Evolutionary conservation across 768 basidiomycete genomes (phyloP).

Genomic region (Mrakia gelida): DNA sequence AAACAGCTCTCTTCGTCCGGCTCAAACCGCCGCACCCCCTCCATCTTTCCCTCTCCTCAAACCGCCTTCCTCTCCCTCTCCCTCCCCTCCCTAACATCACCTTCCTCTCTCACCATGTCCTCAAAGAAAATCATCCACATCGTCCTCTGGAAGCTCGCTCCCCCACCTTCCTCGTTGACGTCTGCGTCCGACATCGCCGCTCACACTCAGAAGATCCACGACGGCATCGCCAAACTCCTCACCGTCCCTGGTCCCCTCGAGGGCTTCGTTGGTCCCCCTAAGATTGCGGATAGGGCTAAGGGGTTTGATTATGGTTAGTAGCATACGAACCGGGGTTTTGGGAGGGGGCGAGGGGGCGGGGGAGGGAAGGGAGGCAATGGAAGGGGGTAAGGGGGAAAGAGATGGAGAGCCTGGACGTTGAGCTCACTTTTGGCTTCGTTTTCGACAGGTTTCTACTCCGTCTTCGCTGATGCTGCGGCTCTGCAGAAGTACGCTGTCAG

Average conservation of each 20-base stretch:
- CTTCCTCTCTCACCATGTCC: not conserved
- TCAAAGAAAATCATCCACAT: conserved; percentile 43
- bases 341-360: not conserved
- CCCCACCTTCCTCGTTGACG: conserved; percentile 31
- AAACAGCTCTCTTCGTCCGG: not conserved
- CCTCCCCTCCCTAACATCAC: no score
- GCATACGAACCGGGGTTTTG: not conserved
- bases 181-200: conserved; percentile 7
- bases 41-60: not conserved
- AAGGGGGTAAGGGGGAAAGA: not conserved
- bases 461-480: conserved; percentile 39
- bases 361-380: not conserved
- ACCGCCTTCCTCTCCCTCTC: not conserved
- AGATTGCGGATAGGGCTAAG: conserved; percentile 41
- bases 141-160: conserved; percentile 44
- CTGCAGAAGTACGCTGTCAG: conserved; percentile 42
- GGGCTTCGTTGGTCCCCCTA: conserved; percentile 15
- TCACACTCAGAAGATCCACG: conserved; percentile 7
- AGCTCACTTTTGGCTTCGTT: conserved; percentile 30
- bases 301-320: conserved; percentile 43
- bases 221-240: conserved; percentile 27
- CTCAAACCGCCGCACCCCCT: not conserved
- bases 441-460: conserved; percentile 42
- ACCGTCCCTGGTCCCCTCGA: conserved; percentile 22
- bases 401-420: no score